Evolutionary conservation across 371 early-diverging fungal species (phyloP).

Genomic region (Polyrhizophydium stewartii): DNA sequence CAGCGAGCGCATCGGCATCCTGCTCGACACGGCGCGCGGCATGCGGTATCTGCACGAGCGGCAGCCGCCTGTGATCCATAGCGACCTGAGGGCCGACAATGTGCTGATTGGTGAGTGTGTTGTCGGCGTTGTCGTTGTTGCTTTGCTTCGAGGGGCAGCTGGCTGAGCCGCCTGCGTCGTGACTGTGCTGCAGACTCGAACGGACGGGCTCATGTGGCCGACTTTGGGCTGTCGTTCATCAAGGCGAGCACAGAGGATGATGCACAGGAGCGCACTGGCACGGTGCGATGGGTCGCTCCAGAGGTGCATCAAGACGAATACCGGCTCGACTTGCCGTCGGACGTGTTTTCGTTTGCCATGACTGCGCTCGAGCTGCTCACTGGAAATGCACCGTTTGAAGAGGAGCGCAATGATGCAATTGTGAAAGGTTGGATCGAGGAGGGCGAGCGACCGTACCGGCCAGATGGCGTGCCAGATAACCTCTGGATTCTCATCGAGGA

Average conservation of each 20-base stretch:
- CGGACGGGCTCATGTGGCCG: constrained; percentile 19
- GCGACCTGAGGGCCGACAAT: constrained; percentile 31
- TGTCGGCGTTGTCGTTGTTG: too few relatives aligned
- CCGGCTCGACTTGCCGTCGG: constrained; percentile 13
- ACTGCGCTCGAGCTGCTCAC: constrained; percentile 24
- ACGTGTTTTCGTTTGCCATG: constrained; percentile 36
- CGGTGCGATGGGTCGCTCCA: constrained; percentile 30
- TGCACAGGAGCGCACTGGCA: constrained; percentile 7
- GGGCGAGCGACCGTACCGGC: constrained; percentile 4
- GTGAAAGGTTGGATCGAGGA: constrained; percentile 9
- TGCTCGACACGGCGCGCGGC: not conserved
- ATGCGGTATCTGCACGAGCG: constrained; percentile 13
- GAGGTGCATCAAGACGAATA: constrained; percentile 17
- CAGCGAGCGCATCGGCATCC: too few relatives aligned
- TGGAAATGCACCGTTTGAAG: constrained; percentile 8
- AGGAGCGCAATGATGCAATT: not conserved
- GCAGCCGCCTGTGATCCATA: constrained; percentile 20
- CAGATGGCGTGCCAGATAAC: not conserved
- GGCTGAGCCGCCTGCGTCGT: too few relatives aligned
- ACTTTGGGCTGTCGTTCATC: constrained; percentile 27
- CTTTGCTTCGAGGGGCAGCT: too few relatives aligned
- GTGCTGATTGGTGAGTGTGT: constrained; percentile 21
- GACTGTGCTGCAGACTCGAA: too few relatives aligned
- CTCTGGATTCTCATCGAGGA: not conserved
- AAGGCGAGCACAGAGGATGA: constrained; percentile 15